These are phyloP conservation scores for Heliocybe sulcata DNA, from an alignment of 1,284 basidiomycete species.

Conservation along the genomic window DNA sequence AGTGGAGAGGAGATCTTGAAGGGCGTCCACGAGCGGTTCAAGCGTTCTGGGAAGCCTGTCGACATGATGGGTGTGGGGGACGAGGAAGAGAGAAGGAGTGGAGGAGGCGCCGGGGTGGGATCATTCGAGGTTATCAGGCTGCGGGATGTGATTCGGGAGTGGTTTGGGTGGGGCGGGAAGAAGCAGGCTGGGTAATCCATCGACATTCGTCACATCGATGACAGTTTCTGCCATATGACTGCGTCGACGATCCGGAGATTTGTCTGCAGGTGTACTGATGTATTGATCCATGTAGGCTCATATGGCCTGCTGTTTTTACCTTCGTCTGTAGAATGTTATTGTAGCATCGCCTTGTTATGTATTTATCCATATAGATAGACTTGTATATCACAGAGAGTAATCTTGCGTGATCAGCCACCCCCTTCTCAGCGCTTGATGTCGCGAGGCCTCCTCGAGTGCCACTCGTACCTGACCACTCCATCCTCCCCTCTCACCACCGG, in stretches of 20 bases:
- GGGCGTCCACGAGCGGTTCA: conserved; percentile 28
- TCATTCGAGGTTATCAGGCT: conserved; percentile 7
- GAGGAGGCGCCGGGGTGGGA: conserved; percentile 3
- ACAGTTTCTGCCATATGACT: not conserved
- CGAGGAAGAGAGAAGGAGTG: conserved; percentile 8
- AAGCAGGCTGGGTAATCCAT: not conserved
- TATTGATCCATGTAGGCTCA: not conserved
- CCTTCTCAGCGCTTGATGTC: not conserved
- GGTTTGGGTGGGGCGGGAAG: conserved; percentile 12
- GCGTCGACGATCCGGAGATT: not conserved
- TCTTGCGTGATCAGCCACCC: not conserved
- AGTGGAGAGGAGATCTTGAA: conserved; percentile 45
- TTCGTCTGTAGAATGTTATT: not conserved
- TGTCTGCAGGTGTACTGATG: not conserved
- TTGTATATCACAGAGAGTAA: not conserved
- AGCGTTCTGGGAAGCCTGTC: conserved; percentile 5
- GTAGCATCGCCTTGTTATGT: not conserved
- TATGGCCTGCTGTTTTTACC: not conserved
- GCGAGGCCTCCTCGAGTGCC: not conserved
- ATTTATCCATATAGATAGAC: not conserved
- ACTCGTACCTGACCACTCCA: not conserved
- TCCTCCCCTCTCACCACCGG: not conserved
- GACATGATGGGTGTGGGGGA: conserved; percentile 4
- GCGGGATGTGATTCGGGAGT: conserved; percentile 18
- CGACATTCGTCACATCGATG: not conserved